Evolutionary conservation across 2,329 filamentous ascomycete species (phyloP), one percentile per base, ranked within the genome.

Genomic region (Zasmidium angulare): DNA sequence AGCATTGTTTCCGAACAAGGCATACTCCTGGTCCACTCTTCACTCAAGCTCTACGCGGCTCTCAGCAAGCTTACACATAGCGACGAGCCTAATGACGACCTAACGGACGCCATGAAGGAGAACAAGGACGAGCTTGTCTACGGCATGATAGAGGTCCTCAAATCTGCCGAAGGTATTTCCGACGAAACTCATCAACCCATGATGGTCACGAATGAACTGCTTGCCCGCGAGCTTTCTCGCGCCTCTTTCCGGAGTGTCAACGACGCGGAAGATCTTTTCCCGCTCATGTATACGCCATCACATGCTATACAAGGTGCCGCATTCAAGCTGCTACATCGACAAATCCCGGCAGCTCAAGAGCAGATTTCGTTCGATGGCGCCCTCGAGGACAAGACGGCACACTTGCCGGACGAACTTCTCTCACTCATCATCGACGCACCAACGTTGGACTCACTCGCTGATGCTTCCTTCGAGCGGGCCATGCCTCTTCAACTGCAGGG

Each of bases 381-480:
- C 1, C 74, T 93, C 1, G 88, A 91, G 31, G 89, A 91, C 73
- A 86, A 80, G 60, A 84, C 84, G 49, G 90, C 89, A 6, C 84
- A 83, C 53, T 80, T 99, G 1, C 92, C 95, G 0, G 88, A 93
- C 60, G 92, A 97, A 74, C 80, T 98, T 0, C 75, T 97, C 0
- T 96, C 91, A 0, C 81, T 98, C 1, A 81, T 98, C 14, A 82
- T 96, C 0, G 89, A 96, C 62, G 82, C 89, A 0, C 90, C 93
- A 0, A 87, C 86, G 0, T 79, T 90, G 2, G 84, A 89, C n/a
- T 80, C 81, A 12, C 84, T 91, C 49, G 80, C 83, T 0, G 86
- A 89, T 50, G 83, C 88, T 9, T 79, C 83, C 36, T 85, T 92
- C 21, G 82, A 86, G 3, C 80, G 84, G 17, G 78, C 72, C 31